phyloP scores from a whole-genome alignment of 2,329 filamentous ascomycete genomes.

The Xylaria hypoxylon region DNA sequence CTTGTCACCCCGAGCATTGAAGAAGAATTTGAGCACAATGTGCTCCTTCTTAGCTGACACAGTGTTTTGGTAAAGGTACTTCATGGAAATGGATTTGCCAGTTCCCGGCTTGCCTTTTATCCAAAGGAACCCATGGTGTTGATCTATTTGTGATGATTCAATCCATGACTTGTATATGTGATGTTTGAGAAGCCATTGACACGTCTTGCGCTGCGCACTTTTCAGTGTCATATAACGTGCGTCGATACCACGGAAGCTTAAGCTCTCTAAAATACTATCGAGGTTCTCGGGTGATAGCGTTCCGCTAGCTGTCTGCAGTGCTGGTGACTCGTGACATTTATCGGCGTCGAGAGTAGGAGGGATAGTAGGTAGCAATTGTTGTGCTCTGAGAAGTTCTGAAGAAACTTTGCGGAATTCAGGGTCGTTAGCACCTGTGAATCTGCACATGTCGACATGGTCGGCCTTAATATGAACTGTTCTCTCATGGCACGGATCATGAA shows the following conservation, averaged over 20 bases:
- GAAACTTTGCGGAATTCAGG: conserved; percentile 29
- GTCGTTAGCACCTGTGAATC: conserved; percentile 26
- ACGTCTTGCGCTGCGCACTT: conserved; percentile 53
- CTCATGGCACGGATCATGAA: conserved; percentile 26
- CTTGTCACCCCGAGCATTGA: conserved; percentile 43
- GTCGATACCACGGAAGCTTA: conserved; percentile 49
- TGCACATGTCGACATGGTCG: conserved; percentile 35
- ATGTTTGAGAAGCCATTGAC: conserved; percentile 55
- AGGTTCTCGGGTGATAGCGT: conserved; percentile 14
- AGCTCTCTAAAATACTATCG: conserved; percentile 8
- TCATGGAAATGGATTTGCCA: conserved; percentile 59
- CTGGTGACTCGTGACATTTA: background rate
- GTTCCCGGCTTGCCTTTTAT: conserved; percentile 52
- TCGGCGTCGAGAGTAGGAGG: background rate
- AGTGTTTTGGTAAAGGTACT: conserved; percentile 49
- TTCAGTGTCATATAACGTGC: conserved; percentile 52
- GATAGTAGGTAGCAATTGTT: background rate
- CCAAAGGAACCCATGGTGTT: conserved; percentile 49
- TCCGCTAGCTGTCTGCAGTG: background rate
- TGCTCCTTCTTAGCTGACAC: conserved; percentile 37
- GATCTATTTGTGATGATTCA: conserved; percentile 39
- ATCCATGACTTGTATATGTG: conserved; percentile 55
- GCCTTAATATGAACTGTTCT: conserved; percentile 27
- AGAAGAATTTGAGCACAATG: conserved; percentile 59
- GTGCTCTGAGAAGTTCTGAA: conserved; percentile 17